Evolutionary conservation across 2,329 filamentous ascomycete genomes (phyloP).

Genomic region (Clonostachys byssicola): DNA sequence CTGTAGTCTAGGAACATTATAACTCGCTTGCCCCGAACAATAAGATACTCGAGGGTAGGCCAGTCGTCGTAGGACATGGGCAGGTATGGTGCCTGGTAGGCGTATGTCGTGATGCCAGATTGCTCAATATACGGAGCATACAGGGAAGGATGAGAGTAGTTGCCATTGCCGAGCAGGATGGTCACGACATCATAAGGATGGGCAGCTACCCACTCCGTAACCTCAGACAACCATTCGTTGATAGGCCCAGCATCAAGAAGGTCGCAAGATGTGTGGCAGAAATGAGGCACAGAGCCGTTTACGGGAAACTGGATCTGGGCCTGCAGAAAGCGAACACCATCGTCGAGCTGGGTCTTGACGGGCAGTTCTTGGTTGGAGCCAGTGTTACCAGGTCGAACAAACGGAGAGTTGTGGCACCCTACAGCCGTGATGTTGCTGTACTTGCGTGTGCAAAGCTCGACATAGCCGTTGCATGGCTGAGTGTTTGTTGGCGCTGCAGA

Average conservation of each 20-base stretch:
- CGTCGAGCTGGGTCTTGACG: conserved; percentile 70
- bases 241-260: conserved; percentile 79
- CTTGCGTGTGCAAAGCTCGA: conserved; percentile 71
- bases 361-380: conserved; percentile 70
- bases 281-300: conserved; percentile 53
- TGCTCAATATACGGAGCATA: conserved; percentile 67
- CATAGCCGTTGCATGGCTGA: conserved; percentile 73
- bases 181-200: conserved; percentile 88
- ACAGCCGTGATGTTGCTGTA: conserved; percentile 82
- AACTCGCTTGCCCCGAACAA: conserved; percentile 64
- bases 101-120: conserved; percentile 67
- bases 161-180: conserved; percentile 79
- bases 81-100: conserved; percentile 67
- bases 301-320: conserved; percentile 57
- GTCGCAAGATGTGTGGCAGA: conserved; percentile 83
- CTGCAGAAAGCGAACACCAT: conserved; percentile 65
- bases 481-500: conserved; percentile 56
- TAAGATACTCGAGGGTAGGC: conserved; percentile 78
- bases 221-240: conserved; percentile 64
- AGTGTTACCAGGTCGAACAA: conserved; percentile 64
- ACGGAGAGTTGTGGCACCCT: conserved; percentile 78
- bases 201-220: conserved; percentile 66
- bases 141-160: conserved; percentile 59
- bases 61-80: conserved; percentile 73
- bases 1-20: conserved; percentile 83